Percentiles rank a stretch among this genome's conserved stretches.
These are phyloP conservation scores for Hericium coralloides DNA, from an alignment of 768 basidiomycete species.

Conservation along the genomic window DNA sequence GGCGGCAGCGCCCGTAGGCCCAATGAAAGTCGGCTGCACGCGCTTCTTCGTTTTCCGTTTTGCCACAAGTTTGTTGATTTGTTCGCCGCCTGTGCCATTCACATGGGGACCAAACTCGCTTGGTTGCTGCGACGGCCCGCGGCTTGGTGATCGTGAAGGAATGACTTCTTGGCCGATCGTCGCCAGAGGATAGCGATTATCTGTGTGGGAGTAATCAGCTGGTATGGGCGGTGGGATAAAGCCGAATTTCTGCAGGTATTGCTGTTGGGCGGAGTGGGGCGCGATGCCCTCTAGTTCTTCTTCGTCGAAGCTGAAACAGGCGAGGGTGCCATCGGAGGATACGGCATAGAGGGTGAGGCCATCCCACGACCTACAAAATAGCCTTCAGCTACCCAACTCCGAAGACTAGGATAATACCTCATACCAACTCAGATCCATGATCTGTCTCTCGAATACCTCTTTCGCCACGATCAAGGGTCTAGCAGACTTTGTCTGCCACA, in stretches of 20 bases:
- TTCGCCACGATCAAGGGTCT: constrained; percentile 88
- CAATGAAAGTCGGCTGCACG: constrained; percentile 36
- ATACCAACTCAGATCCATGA: constrained; percentile 94
- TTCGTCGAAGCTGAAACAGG: constrained; percentile 75
- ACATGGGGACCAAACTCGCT: constrained; percentile 31
- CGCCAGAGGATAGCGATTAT: constrained; percentile 10
- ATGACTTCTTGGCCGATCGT: constrained; percentile 24
- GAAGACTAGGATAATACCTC: constrained; percentile 14
- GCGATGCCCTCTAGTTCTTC: constrained; percentile 79
- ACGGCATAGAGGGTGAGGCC: constrained; percentile 89
- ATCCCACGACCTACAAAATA: constrained; percentile 69
- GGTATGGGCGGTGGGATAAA: constrained; percentile 62
- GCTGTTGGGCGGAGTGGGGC: constrained; percentile 59
- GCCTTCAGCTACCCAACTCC: neutral
- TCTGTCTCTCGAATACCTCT: constrained; percentile 90
- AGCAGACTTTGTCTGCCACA: constrained; percentile 93
- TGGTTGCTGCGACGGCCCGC: constrained; percentile 25
- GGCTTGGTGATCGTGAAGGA: constrained; percentile 41
- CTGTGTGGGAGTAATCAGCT: constrained; percentile 56
- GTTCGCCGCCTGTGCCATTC: constrained; percentile 30
- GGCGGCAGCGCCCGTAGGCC: constrained; percentile 16
- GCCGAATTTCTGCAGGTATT: constrained; percentile 77
- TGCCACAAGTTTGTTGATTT: constrained; percentile 61
- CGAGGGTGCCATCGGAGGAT: constrained; percentile 93
- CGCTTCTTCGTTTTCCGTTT: constrained; percentile 51